These are phyloP conservation scores for Dendrocalamus sinicus DNA, from an alignment of 176 grass and related monocot species.

Conservation along the genomic window DNA sequence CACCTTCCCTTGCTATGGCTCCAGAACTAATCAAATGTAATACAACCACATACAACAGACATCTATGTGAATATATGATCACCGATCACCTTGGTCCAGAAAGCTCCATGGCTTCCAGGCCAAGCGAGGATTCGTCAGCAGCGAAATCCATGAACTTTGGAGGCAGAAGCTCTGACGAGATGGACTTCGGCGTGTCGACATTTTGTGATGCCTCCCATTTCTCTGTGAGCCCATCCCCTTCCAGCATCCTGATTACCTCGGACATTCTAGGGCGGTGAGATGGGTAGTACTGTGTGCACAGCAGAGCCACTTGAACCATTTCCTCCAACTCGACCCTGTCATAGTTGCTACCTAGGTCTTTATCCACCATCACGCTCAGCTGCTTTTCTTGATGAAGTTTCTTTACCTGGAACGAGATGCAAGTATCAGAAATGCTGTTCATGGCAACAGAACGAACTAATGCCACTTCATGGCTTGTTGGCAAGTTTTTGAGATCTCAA, in stretches of 20 bases:
- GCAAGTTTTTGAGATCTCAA: not conserved
- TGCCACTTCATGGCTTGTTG: not conserved
- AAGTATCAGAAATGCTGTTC: constrained; percentile 16
- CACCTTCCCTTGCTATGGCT: not conserved
- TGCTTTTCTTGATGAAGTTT: constrained; percentile 92
- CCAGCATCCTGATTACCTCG: constrained; percentile 90
- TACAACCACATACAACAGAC: not conserved
- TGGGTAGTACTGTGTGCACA: constrained; percentile 86
- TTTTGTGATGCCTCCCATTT: constrained; percentile 95
- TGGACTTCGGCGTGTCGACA: constrained; percentile 54
- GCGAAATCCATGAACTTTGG: constrained; percentile 72
- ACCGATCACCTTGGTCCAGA: constrained; percentile 73
- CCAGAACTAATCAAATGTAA: constrained; percentile 17
- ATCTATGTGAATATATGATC: not conserved
- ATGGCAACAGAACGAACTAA: not conserved
- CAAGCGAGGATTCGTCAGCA: constrained; percentile 73
- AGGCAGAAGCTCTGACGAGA: constrained; percentile 63
- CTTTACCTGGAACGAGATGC: constrained; percentile 63
- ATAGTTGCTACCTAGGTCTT: constrained; percentile 72
- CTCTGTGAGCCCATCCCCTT: constrained; percentile 89
- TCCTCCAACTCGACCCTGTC: constrained; percentile 83
- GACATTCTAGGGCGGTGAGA: constrained; percentile 91
- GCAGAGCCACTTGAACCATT: constrained; percentile 89
- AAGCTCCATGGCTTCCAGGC: constrained; percentile 91
- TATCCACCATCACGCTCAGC: constrained; percentile 85